Evolutionary conservation across 116 monocot genomes (phyloP), one percentile per base, ranked within the genome.

Genomic region (Iris pallida): DNA sequence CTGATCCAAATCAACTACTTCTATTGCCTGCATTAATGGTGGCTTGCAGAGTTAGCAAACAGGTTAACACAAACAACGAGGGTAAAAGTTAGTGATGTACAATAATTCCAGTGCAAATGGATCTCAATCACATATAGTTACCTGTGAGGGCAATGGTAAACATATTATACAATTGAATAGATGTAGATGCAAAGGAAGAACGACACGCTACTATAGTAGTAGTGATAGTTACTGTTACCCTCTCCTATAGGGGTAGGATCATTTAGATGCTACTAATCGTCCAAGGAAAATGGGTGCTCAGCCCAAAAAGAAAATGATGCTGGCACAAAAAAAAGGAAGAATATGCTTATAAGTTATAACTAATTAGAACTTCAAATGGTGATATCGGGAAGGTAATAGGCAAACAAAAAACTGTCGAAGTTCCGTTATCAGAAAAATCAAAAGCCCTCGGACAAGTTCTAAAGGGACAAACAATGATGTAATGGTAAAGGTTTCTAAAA

Each of bases 1-100:
- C 45, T 88, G 91, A 51, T 84, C 84, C 62, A 89, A 72, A 42
- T 78, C 87, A 69, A 84, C 84, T 18, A 85, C 82, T 71, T 91
- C 91, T 67, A 92, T 80, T 59, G 91, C 88, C 91, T 92, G 74
- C 59, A 81, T 44, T 10, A n/a, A 30, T 30, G 30, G 30, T 30
- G 30, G 3, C 30, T 1, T 30, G 30, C 30, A 30, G 30, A 30
- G 30, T 30, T 30, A 3, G 30, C 30, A 30, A 30, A 72, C 4
- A 64, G 55, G 17, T 30, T 57, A 58, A 30, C 30, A 30, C 30
- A 30, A n/a, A 40, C 52, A 53, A 9, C 7, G 14, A 9, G 17
- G 17, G 15, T 20, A 53, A 16, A 47, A 49, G 17, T 11, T 48
- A 20, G 30, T 30, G 44, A 30, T 48, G 40, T 45, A 57, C 45